Evolutionary conservation across 805 yeast species (phyloP).

Genomic region (Candida mattraensis): DNA sequence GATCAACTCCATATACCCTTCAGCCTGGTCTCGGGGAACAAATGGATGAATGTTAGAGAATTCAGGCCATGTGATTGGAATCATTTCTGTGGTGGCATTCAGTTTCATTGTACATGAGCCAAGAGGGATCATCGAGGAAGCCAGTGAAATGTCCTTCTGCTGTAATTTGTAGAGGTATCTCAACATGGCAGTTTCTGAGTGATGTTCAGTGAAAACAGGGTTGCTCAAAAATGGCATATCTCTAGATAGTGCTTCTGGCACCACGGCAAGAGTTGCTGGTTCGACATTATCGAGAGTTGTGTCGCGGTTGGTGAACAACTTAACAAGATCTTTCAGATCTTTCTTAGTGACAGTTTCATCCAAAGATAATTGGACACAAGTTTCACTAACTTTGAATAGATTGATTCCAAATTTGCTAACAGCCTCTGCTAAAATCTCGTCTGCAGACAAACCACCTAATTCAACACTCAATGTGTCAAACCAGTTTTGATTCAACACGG

Average conservation of each 20-base stretch:
- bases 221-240: constrained; percentile 62
- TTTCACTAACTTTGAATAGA: constrained; percentile 63
- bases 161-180: constrained; percentile 87
- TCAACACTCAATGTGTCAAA: constrained; percentile 85
- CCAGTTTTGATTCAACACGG: constrained; percentile 59
- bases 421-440: constrained; percentile 57
- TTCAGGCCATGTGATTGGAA: constrained; percentile 92
- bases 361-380: constrained; percentile 72
- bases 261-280: constrained; percentile 45
- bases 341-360: constrained; percentile 78
- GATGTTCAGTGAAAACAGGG: constrained; percentile 82
- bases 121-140: constrained; percentile 95
- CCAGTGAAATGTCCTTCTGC: constrained; percentile 85
- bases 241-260: constrained; percentile 52
- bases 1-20: constrained; percentile 78
- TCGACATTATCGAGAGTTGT: constrained; percentile 21
- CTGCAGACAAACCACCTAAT: constrained; percentile 51
- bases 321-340: constrained; percentile 59
- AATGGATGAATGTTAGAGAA: constrained; percentile 89
- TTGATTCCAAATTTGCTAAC: constrained; percentile 67
- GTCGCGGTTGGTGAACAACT: constrained; percentile 54
- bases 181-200: constrained; percentile 92
- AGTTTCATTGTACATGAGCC: constrained; percentile 99
- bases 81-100: constrained; percentile 94
- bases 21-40: constrained; percentile 85